Percentiles rank a stretch among this genome's conserved stretches.
Evolutionary conservation across 75 land plant species (phyloP).

Genomic region (Selaginella moellendorffii): DNA sequence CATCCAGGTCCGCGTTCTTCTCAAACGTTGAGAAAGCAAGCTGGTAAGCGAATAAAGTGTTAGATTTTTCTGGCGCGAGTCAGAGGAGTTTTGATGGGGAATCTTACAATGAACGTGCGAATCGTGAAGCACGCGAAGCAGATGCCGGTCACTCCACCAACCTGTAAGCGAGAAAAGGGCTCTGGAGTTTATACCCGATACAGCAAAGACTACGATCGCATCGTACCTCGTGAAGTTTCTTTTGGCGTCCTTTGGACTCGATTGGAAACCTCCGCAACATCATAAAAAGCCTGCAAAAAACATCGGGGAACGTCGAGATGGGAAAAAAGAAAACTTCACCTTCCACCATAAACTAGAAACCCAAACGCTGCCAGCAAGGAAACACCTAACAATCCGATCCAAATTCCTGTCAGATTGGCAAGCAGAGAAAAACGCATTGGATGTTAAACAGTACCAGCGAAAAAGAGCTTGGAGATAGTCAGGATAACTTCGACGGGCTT

Average conservation of each 20-base stretch:
- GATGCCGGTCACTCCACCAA: constrained; percentile 82
- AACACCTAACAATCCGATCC: constrained; percentile 31
- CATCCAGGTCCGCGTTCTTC: constrained; percentile 60
- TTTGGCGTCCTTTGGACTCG: constrained; percentile 92
- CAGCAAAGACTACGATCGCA: background rate
- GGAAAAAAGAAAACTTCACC: constrained; percentile 27
- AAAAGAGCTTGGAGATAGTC: background rate
- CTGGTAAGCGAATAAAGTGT: constrained; percentile 21
- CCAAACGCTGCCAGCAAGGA: constrained; percentile 72
- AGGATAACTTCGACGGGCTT: background rate
- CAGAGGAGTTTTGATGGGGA: no score
- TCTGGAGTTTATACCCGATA: background rate
- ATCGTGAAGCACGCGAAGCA: constrained; percentile 83
- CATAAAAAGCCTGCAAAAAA: constrained; percentile 50
- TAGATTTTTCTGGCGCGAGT: background rate
- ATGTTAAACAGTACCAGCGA: constrained; percentile 1
- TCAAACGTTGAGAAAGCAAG: constrained; percentile 71
- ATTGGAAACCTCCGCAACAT: constrained; percentile 94
- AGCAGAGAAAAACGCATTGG: background rate
- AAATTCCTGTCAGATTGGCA: background rate
- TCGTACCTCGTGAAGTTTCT: constrained; percentile 82
- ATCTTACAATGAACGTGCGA: constrained; percentile 79
- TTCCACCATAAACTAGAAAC: constrained; percentile 77
- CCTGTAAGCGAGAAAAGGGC: constrained; percentile 26
- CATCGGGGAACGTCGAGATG: background rate